Conservation (phyloP, 768 basidiomycete genomes). For the Lactifluus volemus region DNA sequence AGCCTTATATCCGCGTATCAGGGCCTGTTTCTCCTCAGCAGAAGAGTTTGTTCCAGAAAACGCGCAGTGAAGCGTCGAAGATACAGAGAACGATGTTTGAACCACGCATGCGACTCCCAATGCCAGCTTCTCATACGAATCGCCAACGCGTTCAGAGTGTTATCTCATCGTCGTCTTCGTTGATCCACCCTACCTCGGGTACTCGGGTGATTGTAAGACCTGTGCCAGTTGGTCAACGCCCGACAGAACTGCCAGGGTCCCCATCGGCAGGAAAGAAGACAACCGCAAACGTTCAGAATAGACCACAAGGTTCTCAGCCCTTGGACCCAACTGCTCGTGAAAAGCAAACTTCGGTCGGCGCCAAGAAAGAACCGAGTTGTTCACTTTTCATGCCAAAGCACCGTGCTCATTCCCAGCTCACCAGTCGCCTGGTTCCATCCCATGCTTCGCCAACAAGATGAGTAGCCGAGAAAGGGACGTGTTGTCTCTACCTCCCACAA, state of each 20-base stretch:
- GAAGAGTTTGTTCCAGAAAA: slow-evolving; percentile 72
- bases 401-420: slow-evolving; percentile 39
- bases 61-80: slow-evolving; percentile 60
- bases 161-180: slow-evolving; percentile 23
- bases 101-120: slow-evolving; percentile 45
- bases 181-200: slow-evolving; percentile 15
- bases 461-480: neutral
- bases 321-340: slow-evolving; percentile 25
- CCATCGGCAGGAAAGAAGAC: slow-evolving; percentile 15
- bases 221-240: slow-evolving; percentile 1
- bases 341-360: slow-evolving; percentile 30
- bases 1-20: slow-evolving; percentile 21
- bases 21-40: slow-evolving; percentile 38
- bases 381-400: slow-evolving; percentile 68
- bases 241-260: slow-evolving; percentile 17
- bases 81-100: slow-evolving; percentile 53
- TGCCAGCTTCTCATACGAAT: slow-evolving; percentile 38
- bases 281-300: neutral
- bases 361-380: slow-evolving; percentile 58
- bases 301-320: slow-evolving; percentile 10
- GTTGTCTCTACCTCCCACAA: slow-evolving; percentile 7
- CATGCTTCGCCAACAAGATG: slow-evolving; percentile 10
- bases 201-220: slow-evolving; percentile 13
- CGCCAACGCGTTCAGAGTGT: slow-evolving; percentile 24
- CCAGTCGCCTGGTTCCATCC: slow-evolving; percentile 12